phyloP scores from a whole-genome alignment of 2,329 filamentous ascomycete genomes.

The Clonostachys rosea region DNA sequence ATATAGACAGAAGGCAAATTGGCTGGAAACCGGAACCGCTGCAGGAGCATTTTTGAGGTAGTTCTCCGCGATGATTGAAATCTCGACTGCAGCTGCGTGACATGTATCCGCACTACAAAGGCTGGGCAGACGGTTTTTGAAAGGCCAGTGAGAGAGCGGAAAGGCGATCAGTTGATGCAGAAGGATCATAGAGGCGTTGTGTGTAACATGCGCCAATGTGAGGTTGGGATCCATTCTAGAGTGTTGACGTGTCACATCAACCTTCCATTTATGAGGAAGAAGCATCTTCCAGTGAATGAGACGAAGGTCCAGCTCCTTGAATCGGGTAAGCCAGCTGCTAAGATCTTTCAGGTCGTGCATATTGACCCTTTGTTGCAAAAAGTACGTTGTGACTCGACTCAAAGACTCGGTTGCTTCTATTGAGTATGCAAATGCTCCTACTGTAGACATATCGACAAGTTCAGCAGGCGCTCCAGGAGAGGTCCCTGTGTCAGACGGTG shows the following conservation, averaged over 20 bases:
- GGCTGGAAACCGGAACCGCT: constrained; percentile 18
- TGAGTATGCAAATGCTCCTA: constrained; percentile 40
- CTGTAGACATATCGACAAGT: constrained; percentile 22
- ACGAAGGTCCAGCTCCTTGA: constrained; percentile 40
- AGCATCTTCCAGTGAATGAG: constrained; percentile 41
- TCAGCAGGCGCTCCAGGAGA: constrained; percentile 1
- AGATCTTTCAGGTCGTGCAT: constrained; percentile 29
- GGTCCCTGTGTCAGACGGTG: neutral
- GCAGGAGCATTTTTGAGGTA: constrained; percentile 31
- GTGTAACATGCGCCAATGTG: constrained; percentile 42
- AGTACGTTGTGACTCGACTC: constrained; percentile 36
- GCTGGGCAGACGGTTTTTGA: constrained; percentile 27
- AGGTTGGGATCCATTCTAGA: constrained; percentile 40
- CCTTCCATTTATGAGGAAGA: constrained; percentile 33
- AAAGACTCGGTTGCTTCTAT: constrained; percentile 41
- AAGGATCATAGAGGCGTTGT: constrained; percentile 44
- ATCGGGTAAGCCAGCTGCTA: constrained; percentile 35
- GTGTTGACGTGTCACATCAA: constrained; percentile 15
- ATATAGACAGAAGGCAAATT: constrained; percentile 41
- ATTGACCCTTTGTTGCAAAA: constrained; percentile 35
- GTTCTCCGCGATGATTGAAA: constrained; percentile 36
- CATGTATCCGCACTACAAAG: constrained; percentile 43
- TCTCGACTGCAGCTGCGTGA: constrained; percentile 37
- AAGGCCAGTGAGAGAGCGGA: constrained; percentile 21
- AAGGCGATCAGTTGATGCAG: constrained; percentile 43